phyloP scores from a whole-genome alignment of 2,329 filamentous ascomycete genomes.

The Xylaria arbuscula region DNA sequence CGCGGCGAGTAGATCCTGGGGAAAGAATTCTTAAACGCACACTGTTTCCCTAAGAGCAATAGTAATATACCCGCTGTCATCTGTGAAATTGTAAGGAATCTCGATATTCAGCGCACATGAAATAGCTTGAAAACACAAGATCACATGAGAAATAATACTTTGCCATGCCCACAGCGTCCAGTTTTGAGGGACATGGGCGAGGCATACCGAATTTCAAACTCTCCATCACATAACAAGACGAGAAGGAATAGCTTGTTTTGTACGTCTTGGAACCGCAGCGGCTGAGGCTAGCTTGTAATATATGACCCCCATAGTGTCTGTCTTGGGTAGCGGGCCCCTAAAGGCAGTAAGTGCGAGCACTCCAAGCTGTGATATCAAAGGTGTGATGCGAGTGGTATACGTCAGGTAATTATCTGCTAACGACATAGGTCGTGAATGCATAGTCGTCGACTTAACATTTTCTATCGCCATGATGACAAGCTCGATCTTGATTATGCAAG shows the following conservation, averaged over 20 bases:
- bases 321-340: conserved; percentile 28
- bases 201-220: conserved; percentile 40
- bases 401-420: conserved; percentile 40
- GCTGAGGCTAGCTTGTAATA: conserved; percentile 28
- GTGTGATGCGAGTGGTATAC: conserved; percentile 34
- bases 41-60: conserved; percentile 71
- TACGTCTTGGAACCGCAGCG: conserved; percentile 31
- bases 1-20: conserved; percentile 65
- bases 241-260: conserved; percentile 26
- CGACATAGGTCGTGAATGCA: conserved; percentile 44
- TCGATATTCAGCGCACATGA: neutral
- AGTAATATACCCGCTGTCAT: conserved; percentile 26
- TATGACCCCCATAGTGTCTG: conserved; percentile 30
- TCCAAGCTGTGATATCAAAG: conserved; percentile 30
- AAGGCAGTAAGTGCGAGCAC: conserved; percentile 37
- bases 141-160: neutral
- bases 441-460: conserved; percentile 12
- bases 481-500: no score
- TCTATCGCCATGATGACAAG: no score
- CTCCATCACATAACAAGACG: conserved; percentile 40
- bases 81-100: neutral
- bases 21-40: conserved; percentile 73
- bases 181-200: conserved; percentile 14
- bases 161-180: conserved; percentile 63
- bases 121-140: neutral